A percentile compares a stretch with the other conserved stretches of the same genome.
These are phyloP conservation scores for Amylocarpus encephaloides DNA, from an alignment of 2,329 filamentous ascomycete genomes.

Conservation along the genomic window DNA sequence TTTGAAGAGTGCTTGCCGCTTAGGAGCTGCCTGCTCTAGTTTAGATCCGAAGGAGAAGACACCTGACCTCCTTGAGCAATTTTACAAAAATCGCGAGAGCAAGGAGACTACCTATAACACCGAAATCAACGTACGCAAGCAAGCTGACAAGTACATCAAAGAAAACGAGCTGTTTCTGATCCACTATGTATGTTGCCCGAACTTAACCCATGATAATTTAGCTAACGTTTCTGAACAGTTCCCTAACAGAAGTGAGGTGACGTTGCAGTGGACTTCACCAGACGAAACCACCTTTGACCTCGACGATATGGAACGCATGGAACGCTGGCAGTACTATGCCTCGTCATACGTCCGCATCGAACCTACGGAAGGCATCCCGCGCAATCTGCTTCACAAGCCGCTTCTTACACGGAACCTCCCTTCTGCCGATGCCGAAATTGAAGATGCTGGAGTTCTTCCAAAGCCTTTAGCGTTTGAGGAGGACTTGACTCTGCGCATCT, in stretches of 20 bases:
- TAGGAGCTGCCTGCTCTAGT: constrained; percentile 76
- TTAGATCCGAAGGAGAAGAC: constrained; percentile 90
- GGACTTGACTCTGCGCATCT: constrained; percentile 65
- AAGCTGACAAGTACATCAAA: constrained; percentile 87
- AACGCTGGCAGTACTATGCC: constrained; percentile 92
- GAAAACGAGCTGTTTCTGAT: constrained; percentile 89
- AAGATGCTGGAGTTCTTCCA: constrained; percentile 56
- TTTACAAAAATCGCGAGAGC: constrained; percentile 71
- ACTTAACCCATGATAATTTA: constrained; percentile 1
- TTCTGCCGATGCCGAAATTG: constrained; percentile 52
- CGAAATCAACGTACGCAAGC: constrained; percentile 85
- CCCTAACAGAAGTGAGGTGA: constrained; percentile 61
- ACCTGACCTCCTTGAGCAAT: constrained; percentile 80
- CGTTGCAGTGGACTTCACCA: constrained; percentile 63
- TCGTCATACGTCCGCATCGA: constrained; percentile 85
- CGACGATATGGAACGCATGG: constrained; percentile 77
- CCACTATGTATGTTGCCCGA: constrained; percentile 66
- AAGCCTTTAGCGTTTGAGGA: constrained; percentile 56
- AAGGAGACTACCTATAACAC: constrained; percentile 84
- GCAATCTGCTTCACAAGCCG: constrained; percentile 58
- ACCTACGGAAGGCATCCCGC: constrained; percentile 72
- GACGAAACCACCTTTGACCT: constrained; percentile 76
- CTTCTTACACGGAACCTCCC: constrained; percentile 68
- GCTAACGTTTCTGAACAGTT: constrained; percentile 41
- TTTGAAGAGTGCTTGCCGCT: constrained; percentile 71